Conservation (phyloP, 306 rosid species). For the Amphicarpaea edgeworthii region DNA sequence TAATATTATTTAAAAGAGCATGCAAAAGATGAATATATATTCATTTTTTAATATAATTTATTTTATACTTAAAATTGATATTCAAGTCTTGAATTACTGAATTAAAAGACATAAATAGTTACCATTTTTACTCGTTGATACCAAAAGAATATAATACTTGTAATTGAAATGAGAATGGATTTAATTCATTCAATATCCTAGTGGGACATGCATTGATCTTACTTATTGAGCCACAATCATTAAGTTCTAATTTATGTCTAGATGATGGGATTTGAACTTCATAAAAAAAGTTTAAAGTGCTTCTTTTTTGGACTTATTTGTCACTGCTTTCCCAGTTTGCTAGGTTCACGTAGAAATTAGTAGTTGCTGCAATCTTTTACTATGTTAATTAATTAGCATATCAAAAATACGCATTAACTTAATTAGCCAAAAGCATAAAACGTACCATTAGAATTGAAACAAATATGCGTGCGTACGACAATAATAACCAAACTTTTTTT, state of each 20-base stretch:
- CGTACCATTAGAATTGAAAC: too few relatives aligned
- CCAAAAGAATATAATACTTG: constrained; percentile 51
- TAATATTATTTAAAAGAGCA: too few relatives aligned
- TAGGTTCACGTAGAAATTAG: too few relatives aligned
- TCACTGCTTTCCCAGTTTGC: constrained; percentile 10
- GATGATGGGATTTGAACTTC: constrained; percentile 48
- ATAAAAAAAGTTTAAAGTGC: constrained; percentile 33
- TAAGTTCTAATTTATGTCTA: constrained; percentile 41
- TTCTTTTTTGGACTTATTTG: constrained; percentile 42
- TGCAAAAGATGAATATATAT: too few relatives aligned
- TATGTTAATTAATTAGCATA: not conserved
- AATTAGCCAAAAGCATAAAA: not conserved
- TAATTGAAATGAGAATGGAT: constrained; percentile 49
- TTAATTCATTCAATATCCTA: constrained; percentile 55
- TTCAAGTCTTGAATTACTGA: too few relatives aligned
- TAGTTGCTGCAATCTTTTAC: too few relatives aligned
- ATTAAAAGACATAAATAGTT: too few relatives aligned
- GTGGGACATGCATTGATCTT: constrained; percentile 57
- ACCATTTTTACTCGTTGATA: too few relatives aligned
- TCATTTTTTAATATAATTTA: too few relatives aligned
- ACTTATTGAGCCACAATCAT: constrained; percentile 50
- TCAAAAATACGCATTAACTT: not conserved
- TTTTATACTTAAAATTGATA: too few relatives aligned
- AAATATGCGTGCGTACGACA: not conserved
- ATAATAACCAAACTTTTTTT: not conserved